Evolutionary conservation across 441 rosid species (phyloP).

Genomic region (Jatropha podagrica): DNA sequence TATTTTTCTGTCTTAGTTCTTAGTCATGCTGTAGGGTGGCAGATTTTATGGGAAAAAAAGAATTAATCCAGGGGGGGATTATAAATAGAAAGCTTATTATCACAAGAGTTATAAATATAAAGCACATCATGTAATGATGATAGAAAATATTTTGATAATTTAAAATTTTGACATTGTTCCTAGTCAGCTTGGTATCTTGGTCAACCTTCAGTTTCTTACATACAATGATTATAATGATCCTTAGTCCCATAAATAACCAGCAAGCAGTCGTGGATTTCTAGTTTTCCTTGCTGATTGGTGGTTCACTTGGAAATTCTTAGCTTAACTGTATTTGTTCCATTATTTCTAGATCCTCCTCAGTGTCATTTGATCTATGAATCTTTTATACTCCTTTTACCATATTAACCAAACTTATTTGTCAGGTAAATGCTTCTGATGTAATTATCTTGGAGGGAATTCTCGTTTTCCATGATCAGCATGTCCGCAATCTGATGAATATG

Average conservation of each 20-base stretch:
- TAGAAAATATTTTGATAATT: not conserved
- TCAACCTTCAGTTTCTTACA: not conserved
- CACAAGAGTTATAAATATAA: not conserved
- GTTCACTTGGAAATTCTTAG: not conserved
- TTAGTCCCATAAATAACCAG: not conserved
- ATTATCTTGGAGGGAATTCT: constrained; percentile 95
- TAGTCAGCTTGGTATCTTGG: not conserved
- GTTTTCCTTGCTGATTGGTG: not conserved
- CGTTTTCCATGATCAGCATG: constrained; percentile 85
- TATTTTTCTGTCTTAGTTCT: not conserved
- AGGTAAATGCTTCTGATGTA: constrained; percentile 99
- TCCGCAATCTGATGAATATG: constrained; percentile 89
- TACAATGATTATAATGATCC: not conserved
- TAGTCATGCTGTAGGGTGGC: not conserved
- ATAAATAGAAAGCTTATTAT: not conserved
- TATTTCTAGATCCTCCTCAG: not conserved
- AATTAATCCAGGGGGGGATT: not conserved
- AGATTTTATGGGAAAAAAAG: not conserved
- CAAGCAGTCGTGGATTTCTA: not conserved
- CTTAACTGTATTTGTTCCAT: not conserved
- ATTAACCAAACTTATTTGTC: constrained; percentile 23
- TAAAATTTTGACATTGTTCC: not conserved
- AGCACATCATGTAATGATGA: not conserved
- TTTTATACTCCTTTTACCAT: not conserved
- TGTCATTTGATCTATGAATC: not conserved